Base-by-base conservation (phyloP, 768 basidiomycete genomes). In the Lactarius akahatsu region DNA sequence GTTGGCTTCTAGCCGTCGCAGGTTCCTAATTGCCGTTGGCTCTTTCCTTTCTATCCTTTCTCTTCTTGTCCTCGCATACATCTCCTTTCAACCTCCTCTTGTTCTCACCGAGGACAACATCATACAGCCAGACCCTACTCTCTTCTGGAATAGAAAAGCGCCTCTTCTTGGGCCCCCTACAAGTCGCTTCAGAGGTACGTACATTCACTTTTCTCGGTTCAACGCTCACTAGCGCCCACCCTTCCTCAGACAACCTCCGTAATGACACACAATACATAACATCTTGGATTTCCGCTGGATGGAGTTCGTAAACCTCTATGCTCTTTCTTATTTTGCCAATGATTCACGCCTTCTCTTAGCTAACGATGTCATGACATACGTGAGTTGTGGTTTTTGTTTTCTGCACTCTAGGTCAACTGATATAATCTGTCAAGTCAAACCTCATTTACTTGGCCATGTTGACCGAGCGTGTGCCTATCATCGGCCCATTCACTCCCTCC, bases 331-430 rank as follows among this genome's bases (percentile, higher is more conserved):
- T 63, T 15, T 57, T 55, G 20, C 20, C 40, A 36, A 30, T 8
- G n/a, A 26, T 20, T 47, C 32, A 36, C 32, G 7, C 16, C 45
- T 26, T 30, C 41, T 18, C 59, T 26, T 16, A 90, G 88, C 89
- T 8, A 91, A 91, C 79, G 88, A 90, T 76, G 87, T 90, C 36
- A 88, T 90, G 84, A 89, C 89, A 64, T 87, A 86, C 72, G 85
- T 85, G 66, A 70, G 82, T 70, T n/a, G 20, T n/a, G 43, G 43
- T 7, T 26, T 3, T 58, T 18, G 5, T 5, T 26, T 11, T 45
- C 40, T 52, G n/a, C 26, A 34, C 15, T 45, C 40, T 9, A 4
- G 20, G 34, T 15, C 41, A 10, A 8, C 50, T 47, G 9, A 69
- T 34, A 13, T 52, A 56, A 18, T 23, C 2, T 57, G 7, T 40